Evolutionary conservation across 208 protist species (phyloP).

Genomic region (Phytomonas sp.): DNA sequence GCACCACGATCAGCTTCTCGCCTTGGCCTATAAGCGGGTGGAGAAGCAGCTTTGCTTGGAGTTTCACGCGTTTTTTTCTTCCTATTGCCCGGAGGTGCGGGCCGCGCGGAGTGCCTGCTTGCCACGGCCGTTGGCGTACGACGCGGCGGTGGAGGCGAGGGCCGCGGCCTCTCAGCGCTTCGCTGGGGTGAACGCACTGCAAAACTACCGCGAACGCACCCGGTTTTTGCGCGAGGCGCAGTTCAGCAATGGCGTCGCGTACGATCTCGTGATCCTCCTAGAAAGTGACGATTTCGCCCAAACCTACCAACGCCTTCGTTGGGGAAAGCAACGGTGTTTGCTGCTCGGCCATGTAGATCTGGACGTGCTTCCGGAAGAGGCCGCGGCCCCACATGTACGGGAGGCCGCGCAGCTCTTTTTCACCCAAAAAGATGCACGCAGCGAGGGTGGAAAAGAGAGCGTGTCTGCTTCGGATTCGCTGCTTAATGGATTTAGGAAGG

Average conservation of each 20-base stretch:
- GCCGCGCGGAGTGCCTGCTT: constrained; percentile 65
- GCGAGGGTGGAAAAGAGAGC: constrained; percentile 9
- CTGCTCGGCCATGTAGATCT: constrained; percentile 79
- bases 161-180: too few species aligned
- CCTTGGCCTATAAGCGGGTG: constrained; percentile 58
- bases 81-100: constrained; percentile 55
- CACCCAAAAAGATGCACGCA: constrained; percentile 18
- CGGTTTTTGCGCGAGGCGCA: constrained; percentile 40
- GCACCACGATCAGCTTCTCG: constrained; percentile 61
- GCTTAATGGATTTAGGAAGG: constrained; percentile 42
- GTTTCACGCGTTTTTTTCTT: constrained; percentile 58
- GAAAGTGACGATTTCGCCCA: constrained; percentile 46
- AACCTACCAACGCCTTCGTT: constrained; percentile 47
- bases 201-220: constrained; percentile 28
- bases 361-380: constrained; percentile 54
- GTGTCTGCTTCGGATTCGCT: neutral
- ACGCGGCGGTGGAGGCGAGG: too few species aligned
- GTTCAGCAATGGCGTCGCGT: constrained; percentile 39
- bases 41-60: constrained; percentile 70
- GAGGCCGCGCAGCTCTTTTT: constrained; percentile 65
- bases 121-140: constrained; percentile 32
- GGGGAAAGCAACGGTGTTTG: constrained; percentile 42
- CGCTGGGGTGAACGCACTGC: constrained; percentile 35
- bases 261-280: constrained; percentile 62
- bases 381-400: constrained; percentile 52